Evolutionary conservation across 805 yeast genomes (phyloP).

Genomic region (Deakozyma indianensis): DNA sequence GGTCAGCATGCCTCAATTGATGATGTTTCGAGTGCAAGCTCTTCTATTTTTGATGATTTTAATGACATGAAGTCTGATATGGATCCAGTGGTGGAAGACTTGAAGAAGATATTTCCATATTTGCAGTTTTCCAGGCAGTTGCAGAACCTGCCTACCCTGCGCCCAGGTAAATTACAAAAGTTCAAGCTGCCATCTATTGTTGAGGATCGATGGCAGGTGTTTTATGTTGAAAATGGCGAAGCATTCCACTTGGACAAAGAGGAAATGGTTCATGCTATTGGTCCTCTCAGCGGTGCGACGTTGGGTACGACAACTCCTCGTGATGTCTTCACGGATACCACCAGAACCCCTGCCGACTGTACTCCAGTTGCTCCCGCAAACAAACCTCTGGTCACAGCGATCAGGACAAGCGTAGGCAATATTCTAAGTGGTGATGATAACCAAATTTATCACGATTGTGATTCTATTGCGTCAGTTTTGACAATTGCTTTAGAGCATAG

Average conservation of each 20-base stretch:
- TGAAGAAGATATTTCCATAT: conserved; percentile 10
- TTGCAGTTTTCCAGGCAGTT: conserved; percentile 22
- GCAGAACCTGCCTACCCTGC: conserved; percentile 7
- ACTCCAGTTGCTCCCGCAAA: not conserved
- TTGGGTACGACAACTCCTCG: not conserved
- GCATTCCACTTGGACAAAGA: conserved; percentile 6
- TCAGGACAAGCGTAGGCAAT: not conserved
- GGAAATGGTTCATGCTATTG: conserved; percentile 3
- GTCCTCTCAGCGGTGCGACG: not conserved
- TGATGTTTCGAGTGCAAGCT: not conserved
- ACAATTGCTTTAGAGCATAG: not conserved
- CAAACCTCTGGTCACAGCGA: not conserved
- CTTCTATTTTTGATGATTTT: conserved; percentile 1
- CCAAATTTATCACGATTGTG: not conserved
- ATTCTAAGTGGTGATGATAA: not conserved
- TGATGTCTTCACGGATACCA: not conserved
- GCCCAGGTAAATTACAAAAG: conserved; percentile 10
- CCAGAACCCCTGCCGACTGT: not conserved
- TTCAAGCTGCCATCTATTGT: conserved; percentile 4
- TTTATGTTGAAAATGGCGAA: conserved; percentile 8
- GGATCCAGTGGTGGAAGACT: conserved; percentile 12
- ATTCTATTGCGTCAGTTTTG: not conserved
- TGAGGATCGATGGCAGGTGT: conserved; percentile 12
- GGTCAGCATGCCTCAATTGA: not conserved
- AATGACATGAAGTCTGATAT: conserved; percentile 10